These are phyloP conservation scores for Cordyceps farinosa DNA, from an alignment of 2,329 filamentous ascomycete species.

Conservation along the genomic window DNA sequence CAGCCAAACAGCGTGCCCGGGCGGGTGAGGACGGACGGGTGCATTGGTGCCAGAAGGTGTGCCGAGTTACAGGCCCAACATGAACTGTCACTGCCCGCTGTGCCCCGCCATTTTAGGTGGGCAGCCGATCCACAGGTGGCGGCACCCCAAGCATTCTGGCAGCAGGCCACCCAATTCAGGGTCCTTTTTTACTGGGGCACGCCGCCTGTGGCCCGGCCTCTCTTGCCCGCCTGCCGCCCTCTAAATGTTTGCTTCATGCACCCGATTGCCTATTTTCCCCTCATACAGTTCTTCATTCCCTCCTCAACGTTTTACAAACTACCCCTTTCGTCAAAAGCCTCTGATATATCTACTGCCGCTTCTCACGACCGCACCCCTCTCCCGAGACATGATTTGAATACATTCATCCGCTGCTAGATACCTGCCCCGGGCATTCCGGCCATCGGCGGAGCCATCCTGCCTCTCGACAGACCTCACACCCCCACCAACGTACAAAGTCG, in stretches of 20 bases:
- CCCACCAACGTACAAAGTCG: background rate
- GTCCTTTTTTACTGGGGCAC: conserved; percentile 9
- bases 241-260: background rate
- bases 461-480: background rate
- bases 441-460: background rate
- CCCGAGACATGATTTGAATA: conserved; percentile 6
- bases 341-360: no score
- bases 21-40: no score
- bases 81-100: no score
- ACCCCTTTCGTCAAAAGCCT: background rate
- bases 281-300: background rate
- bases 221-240: background rate
- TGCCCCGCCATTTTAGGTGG: conserved; percentile 12
- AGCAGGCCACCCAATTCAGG: conserved; percentile 7
- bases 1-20: background rate
- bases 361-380: background rate
- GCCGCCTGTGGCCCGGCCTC: background rate
- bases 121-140: conserved; percentile 12
- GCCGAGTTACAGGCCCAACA: no score
- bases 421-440: conserved; percentile 10
- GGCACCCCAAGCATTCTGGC: conserved; percentile 7
- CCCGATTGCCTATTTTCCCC: background rate
- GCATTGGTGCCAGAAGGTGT: no score
- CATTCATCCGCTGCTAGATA: no score
- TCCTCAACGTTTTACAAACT: background rate